Percentiles rank a stretch among this genome's conserved stretches.
These are phyloP conservation scores for Yamadazyma dushanensis DNA, from an alignment of 1,139 yeast genomes.

Conservation along the genomic window DNA sequence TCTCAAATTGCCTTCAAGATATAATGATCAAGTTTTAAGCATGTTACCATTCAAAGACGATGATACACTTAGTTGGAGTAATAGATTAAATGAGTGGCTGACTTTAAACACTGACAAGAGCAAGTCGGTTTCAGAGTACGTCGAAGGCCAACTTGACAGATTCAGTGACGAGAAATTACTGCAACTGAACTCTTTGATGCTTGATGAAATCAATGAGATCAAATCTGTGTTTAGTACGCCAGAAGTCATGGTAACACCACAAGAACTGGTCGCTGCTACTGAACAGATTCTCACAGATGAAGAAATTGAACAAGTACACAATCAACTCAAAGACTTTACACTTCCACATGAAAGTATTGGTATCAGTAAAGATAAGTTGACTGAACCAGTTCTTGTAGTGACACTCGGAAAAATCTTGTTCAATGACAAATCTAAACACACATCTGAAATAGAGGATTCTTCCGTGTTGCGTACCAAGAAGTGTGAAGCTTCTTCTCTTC, in stretches of 20 bases:
- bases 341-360: conserved; percentile 3
- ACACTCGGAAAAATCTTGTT: conserved; percentile 40
- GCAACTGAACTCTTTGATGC: conserved; percentile 3
- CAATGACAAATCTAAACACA: conserved; percentile 20
- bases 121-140: conserved; percentile 2
- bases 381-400: conserved; percentile 33
- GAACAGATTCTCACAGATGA: not conserved
- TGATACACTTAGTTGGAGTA: conserved; percentile 36
- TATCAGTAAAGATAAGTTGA: conserved; percentile 9
- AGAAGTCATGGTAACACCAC: not conserved
- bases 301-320: conserved; percentile 3
- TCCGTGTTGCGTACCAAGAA: conserved; percentile 6
- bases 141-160: conserved; percentile 7
- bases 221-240: conserved; percentile 12
- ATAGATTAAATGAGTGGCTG: conserved; percentile 25
- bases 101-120: conserved; percentile 13
- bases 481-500: not conserved
- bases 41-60: conserved; percentile 34
- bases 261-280: not conserved
- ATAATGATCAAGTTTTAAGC: conserved; percentile 6
- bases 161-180: conserved; percentile 8
- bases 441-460: conserved; percentile 4
- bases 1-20: conserved; percentile 20
- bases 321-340: conserved; percentile 3
- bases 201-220: conserved; percentile 11